These are phyloP conservation scores for Sparassis latifolia DNA, from an alignment of 1,284 basidiomycete genomes.

Conservation along the genomic window DNA sequence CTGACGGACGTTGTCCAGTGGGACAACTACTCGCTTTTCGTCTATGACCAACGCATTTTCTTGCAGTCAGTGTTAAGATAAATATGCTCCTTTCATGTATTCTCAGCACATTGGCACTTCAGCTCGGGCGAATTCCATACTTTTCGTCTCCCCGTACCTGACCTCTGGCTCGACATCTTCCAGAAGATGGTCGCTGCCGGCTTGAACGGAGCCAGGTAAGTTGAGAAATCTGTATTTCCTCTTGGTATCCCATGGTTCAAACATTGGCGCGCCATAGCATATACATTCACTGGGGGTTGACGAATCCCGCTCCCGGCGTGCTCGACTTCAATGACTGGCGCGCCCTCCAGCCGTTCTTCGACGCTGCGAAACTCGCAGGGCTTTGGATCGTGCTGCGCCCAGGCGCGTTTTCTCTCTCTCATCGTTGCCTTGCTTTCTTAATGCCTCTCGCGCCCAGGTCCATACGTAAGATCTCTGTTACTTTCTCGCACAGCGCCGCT, in stretches of 20 bases:
- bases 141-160: slow-evolving; percentile 74
- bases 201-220: slow-evolving; percentile 56
- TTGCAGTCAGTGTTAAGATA: slow-evolving; percentile 35
- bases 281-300: slow-evolving; percentile 69
- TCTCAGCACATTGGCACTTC: background rate
- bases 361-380: slow-evolving; percentile 37
- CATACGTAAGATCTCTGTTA: slow-evolving; percentile 16
- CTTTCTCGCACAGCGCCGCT: background rate
- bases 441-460: slow-evolving; percentile 10
- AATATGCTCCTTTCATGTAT: background rate
- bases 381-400: slow-evolving; percentile 43
- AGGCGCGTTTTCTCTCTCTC: slow-evolving; percentile 16
- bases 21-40: slow-evolving; percentile 27
- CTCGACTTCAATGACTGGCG: slow-evolving; percentile 68
- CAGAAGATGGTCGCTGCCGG: slow-evolving; percentile 79
- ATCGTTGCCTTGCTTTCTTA: background rate
- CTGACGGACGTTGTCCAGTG: slow-evolving; percentile 24
- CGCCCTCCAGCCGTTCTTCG: slow-evolving; percentile 57
- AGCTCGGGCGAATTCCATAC: slow-evolving; percentile 78
- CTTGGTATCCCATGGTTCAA: background rate
- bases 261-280: slow-evolving; percentile 34
- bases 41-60: slow-evolving; percentile 31
- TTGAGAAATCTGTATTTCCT: background rate
- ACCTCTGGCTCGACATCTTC: slow-evolving; percentile 76
- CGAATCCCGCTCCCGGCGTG: slow-evolving; percentile 69